Conservation (phyloP, 169 alveolate species). For the Cryptosporidium ubiquitum region DNA sequence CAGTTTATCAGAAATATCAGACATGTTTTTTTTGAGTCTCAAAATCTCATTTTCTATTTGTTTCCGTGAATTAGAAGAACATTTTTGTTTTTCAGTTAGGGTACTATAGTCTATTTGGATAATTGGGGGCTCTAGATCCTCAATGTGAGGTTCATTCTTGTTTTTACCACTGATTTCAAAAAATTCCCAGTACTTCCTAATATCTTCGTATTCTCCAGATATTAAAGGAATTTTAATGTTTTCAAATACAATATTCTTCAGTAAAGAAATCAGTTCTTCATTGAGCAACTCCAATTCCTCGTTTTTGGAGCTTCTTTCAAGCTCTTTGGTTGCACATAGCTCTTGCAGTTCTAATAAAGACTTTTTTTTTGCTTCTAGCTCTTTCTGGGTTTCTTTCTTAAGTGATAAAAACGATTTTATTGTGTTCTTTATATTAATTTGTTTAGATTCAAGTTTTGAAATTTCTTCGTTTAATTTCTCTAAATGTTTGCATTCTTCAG, state of each 20-base stretch:
- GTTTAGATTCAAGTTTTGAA: constrained; percentile 69
- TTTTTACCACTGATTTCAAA: constrained; percentile 31
- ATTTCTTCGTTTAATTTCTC: constrained; percentile 74
- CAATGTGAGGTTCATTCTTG: neutral
- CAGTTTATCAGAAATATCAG: constrained; percentile 34
- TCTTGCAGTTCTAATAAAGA: constrained; percentile 10
- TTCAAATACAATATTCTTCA: constrained; percentile 43
- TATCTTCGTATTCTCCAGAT: constrained; percentile 45
- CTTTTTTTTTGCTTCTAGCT: constrained; percentile 28
- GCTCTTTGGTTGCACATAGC: neutral
- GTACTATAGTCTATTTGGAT: constrained; percentile 55
- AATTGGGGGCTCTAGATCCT: constrained; percentile 51
- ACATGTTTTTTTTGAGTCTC: neutral
- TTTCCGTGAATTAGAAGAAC: neutral
- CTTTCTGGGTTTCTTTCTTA: constrained; percentile 22
- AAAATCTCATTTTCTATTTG: constrained; percentile 19
- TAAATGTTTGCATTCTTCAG: constrained; percentile 57
- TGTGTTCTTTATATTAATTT: constrained; percentile 55
- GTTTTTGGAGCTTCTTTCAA: constrained; percentile 24
- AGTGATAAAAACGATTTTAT: neutral
- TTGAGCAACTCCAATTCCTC: constrained; percentile 37
- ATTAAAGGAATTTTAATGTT: constrained; percentile 36
- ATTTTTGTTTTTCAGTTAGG: neutral
- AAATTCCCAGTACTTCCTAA: constrained; percentile 63
- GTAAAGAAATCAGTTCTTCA: constrained; percentile 30